A percentile compares a stretch with the other conserved stretches of the same genome.
These are phyloP conservation scores for Entomortierella chlamydospora DNA, from an alignment of 192 early-diverging fungal species.

Conservation along the genomic window DNA sequence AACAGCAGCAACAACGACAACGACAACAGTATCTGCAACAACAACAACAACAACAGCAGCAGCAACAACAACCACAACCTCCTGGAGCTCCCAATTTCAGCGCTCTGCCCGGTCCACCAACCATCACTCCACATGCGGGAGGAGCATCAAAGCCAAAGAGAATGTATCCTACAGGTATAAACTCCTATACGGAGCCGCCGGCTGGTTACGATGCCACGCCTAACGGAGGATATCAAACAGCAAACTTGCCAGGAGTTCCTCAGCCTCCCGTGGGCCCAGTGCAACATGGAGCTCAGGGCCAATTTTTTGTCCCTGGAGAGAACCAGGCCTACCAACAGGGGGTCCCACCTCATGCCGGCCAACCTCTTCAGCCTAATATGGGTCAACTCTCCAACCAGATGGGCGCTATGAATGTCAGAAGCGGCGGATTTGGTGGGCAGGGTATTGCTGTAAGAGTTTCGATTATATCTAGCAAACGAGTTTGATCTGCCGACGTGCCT, in stretches of 20 bases:
- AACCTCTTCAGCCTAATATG: slow-evolving; percentile 22
- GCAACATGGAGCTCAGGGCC: slow-evolving; percentile 27
- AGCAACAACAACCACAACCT: slow-evolving; percentile 13
- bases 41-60: slow-evolving; percentile 18
- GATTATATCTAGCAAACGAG: background rate
- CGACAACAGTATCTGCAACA: slow-evolving; percentile 26
- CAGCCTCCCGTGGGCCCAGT: slow-evolving; percentile 8
- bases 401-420: slow-evolving; percentile 39
- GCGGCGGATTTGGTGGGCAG: slow-evolving; percentile 12
- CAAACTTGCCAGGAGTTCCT: slow-evolving; percentile 21
- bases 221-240: slow-evolving; percentile 43
- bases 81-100: slow-evolving; percentile 8
- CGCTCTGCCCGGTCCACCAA: slow-evolving; percentile 25
- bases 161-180: slow-evolving; percentile 65
- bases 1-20: slow-evolving; percentile 16
- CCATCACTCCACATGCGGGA: slow-evolving; percentile 27
- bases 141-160: slow-evolving; percentile 58
- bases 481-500: background rate
- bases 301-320: slow-evolving; percentile 50
- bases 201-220: slow-evolving; percentile 36
- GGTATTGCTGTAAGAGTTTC: slow-evolving; percentile 10
- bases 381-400: slow-evolving; percentile 22
- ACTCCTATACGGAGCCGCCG: slow-evolving; percentile 53
- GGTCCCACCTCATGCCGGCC: slow-evolving; percentile 17
- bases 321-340: slow-evolving; percentile 41